A percentile compares a stretch with the other conserved stretches of the same genome.
phyloP scores from a whole-genome alignment of 352 stramenopile species.

The Globisporangium middletonii region DNA sequence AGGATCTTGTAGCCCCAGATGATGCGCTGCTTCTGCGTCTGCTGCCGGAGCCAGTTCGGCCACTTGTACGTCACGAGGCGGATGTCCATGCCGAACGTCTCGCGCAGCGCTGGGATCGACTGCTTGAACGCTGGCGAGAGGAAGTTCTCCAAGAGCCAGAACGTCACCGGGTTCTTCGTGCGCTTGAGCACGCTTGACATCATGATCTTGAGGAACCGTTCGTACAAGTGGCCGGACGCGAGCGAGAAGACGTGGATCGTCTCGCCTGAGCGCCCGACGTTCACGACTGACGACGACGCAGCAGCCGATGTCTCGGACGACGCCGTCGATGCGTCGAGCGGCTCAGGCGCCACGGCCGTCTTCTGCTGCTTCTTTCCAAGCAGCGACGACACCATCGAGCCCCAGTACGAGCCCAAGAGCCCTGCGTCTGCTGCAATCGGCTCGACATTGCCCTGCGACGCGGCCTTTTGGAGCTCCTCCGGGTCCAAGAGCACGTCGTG shows the following conservation, averaged over 20 bases:
- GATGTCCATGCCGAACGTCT: slow-evolving; percentile 95
- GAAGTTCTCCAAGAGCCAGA: slow-evolving; percentile 99
- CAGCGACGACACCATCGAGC: slow-evolving; percentile 61
- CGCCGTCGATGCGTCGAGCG: slow-evolving; percentile 8
- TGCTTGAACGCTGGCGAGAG: slow-evolving; percentile 97
- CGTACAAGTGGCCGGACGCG: slow-evolving; percentile 96
- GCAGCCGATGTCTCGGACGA: slow-evolving; percentile 1
- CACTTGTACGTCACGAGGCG: slow-evolving; percentile 99
- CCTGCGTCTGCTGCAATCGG: slow-evolving; percentile 41
- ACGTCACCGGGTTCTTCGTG: slow-evolving; percentile 97
- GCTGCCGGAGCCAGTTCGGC: slow-evolving; percentile 97
- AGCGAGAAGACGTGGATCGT: slow-evolving; percentile 99
- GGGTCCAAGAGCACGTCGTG: slow-evolving; percentile 47
- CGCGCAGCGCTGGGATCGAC: slow-evolving; percentile 88
- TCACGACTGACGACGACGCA: slow-evolving; percentile 3
- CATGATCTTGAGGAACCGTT: slow-evolving; percentile 99
- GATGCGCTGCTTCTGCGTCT: slow-evolving; percentile 99
- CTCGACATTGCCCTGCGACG: slow-evolving; percentile 21
- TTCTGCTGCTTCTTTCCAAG: slow-evolving; percentile 32
- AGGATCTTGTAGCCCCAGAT: slow-evolving; percentile 99
- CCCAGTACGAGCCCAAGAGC: slow-evolving; percentile 59
- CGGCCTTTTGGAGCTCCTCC: slow-evolving; percentile 15
- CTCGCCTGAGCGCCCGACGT: slow-evolving; percentile 63
- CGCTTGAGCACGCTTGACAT: slow-evolving; percentile 98
- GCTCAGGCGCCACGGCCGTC: not conserved